Evolutionary conservation across 2,329 filamentous ascomycete genomes (phyloP).

Genomic region (Ophiostoma piceae): DNA sequence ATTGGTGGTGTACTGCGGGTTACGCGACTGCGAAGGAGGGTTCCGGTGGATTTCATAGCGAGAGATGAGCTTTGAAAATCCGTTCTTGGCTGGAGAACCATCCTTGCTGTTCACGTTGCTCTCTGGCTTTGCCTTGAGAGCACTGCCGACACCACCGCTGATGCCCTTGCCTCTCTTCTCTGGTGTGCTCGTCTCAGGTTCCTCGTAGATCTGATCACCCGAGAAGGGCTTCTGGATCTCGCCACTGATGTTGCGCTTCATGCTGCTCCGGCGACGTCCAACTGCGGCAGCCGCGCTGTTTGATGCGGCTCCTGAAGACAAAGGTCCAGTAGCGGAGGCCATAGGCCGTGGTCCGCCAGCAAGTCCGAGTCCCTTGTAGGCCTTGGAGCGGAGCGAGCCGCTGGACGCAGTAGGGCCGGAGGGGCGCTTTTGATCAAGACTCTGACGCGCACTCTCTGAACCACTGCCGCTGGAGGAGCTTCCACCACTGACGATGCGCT

Average conservation of each 20-base stretch:
- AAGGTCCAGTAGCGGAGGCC: constrained; percentile 30
- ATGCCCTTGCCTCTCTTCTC: constrained; percentile 23
- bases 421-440: constrained; percentile 30
- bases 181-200: constrained; percentile 55
- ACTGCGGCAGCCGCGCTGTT: constrained; percentile 18
- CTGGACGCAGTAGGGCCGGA: neutral
- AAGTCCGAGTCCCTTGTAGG: constrained; percentile 41
- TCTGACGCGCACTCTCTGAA: constrained; percentile 31
- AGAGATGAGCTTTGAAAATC: constrained; percentile 38
- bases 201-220: constrained; percentile 82
- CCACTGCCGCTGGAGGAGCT: constrained; percentile 30
- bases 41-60: constrained; percentile 70
- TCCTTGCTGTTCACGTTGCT: constrained; percentile 56
- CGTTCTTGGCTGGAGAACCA: constrained; percentile 35
- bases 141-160: constrained; percentile 8
- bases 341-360: constrained; percentile 32
- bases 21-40: constrained; percentile 73
- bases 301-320: neutral
- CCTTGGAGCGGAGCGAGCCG: constrained; percentile 33
- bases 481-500: constrained; percentile 22
- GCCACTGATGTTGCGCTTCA: constrained; percentile 65
- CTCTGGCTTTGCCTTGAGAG: constrained; percentile 52
- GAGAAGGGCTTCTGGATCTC: constrained; percentile 63
- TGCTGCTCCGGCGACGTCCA: constrained; percentile 56
- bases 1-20: constrained; percentile 74